Base-by-base conservation (phyloP, 176 grass and related monocot genomes). In the Cocos nucifera region DNA sequence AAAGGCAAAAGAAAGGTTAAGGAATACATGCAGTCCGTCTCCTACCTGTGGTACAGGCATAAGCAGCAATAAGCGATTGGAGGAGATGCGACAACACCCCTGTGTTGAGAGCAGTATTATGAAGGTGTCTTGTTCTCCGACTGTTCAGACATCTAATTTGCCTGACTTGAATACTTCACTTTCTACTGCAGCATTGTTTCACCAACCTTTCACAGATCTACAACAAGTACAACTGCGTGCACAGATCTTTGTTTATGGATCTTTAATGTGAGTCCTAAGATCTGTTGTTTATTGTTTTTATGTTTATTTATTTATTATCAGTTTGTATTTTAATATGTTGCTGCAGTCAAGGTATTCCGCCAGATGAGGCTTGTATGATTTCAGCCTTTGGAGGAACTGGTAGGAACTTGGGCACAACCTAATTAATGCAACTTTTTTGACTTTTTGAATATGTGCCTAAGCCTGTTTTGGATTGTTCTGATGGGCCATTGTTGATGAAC, bases 181-280 rank as follows among this genome's bases (percentile, higher is more conserved):
- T 77, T 73, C 61, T 66, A 73, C 53, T 73, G 74, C 73, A 84
- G 75, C 72, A 67, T 69, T 71, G 70, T 79, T 24, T 19, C 73
- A 79, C 28, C 81, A 87, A 53, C 78, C 91, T 69, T 95, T 95
- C 69, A 95, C 91, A 67, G 91, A 95, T 58, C 53, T 76, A 71
- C 91, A 95, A 35, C 91, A 95, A 67, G 65, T 95, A 61, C 86
- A 95, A 66, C 67, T 95, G 44, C 91, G 91, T 32, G 86, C 91
- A 65, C 91, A 95, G 58, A 95, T 95, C 53, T 90, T 95, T 90
- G 91, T 90, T 63, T 95, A 95, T 66, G 94, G 94, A 71, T 89
- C 94, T 67, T 82, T 99, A 50, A 99, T 99, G 94, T 99, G 56
- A 93, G 79, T 92, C 73, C 15, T 22, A 64, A 44, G 35, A 8